Percentiles rank a stretch among this genome's conserved stretches.
Evolutionary conservation across 192 early-diverging fungal species (phyloP).

Genomic region (Podila epigama): DNA sequence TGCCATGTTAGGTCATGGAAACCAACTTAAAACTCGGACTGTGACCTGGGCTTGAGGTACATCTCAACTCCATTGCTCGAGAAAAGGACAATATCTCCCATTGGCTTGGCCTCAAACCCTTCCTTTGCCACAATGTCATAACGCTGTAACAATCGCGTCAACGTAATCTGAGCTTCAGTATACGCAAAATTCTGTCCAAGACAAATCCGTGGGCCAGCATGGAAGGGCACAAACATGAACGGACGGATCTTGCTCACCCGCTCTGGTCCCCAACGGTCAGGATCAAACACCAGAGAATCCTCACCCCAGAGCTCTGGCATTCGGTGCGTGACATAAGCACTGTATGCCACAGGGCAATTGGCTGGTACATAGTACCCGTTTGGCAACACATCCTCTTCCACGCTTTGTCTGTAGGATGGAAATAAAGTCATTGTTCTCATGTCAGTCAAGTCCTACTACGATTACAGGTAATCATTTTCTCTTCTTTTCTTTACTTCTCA

Average conservation of each 20-base stretch:
- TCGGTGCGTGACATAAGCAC: conserved; percentile 36
- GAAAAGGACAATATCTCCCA: conserved; percentile 42
- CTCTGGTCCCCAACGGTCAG: conserved; percentile 60
- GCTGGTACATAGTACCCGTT: conserved; percentile 60
- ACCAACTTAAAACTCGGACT: conserved; percentile 10
- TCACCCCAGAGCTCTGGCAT: conserved; percentile 61
- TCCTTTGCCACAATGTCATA: conserved; percentile 24
- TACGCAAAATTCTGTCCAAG: conserved; percentile 60
- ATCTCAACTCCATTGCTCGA: conserved; percentile 39
- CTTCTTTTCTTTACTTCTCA: not conserved
- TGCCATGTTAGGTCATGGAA: not conserved
- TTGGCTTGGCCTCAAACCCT: conserved; percentile 20
- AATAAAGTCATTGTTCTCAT: too few relatives aligned
- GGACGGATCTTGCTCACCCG: conserved; percentile 41
- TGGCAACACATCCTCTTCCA: conserved; percentile 54
- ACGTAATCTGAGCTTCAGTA: conserved; percentile 37
- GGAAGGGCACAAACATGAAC: conserved; percentile 58
- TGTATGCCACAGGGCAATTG: conserved; percentile 18
- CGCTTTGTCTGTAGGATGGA: conserved; percentile 50
- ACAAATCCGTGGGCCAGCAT: conserved; percentile 59
- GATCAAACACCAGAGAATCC: conserved; percentile 60
- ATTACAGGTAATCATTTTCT: not conserved
- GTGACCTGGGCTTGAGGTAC: conserved; percentile 12
- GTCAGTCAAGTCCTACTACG: too few relatives aligned
- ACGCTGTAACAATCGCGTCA: conserved; percentile 36